Base-by-base conservation (phyloP, 169 alveolate species). In the Plasmodium vivax region DNA sequence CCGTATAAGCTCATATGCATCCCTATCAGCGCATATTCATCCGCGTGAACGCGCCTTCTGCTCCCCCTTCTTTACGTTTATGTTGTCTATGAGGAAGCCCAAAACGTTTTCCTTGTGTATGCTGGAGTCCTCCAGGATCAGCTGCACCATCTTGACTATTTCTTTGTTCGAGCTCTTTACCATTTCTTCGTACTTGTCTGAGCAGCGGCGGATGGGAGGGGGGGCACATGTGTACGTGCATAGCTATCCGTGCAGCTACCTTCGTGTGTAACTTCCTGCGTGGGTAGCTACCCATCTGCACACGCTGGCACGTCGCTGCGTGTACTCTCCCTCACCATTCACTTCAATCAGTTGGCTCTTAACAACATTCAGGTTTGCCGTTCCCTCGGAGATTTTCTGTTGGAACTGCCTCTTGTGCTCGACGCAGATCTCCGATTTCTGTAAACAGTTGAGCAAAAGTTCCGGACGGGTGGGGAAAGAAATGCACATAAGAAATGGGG, bases 271-370 rank as follows among this genome's bases (percentile, higher is more conserved):
- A 19, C 14, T 68, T 23, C 8, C 41, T 27, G 56, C 47, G 12
- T 9, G 3, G 2, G 51, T 23, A 85, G n/a, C 62, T 32, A 41
- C 43, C 56, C 7, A 68, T 79, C 19, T 6, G 16, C 74, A 51
- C 58, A 30, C 23, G 68, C 23, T n/a, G 79, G 27, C 51, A 51
- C 14, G 19, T 73, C 12, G 16, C 27, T 34, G 30, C 56, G 36
- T 19, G 45, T 45, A 16, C 30, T 6, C 38, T 32, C 34, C 27
- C 58, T 58, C 83, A 88, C 94, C 94, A 45, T 88, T 88, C 47
- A 88, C 94, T 88, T 88, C 94, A 79, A 88, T 80, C 73, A 88
- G 34, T 47, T 88, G 94, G n/a, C 94, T 79, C 80, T 88, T 88
- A 58, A 88, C 82, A 73, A 62, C 36, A 41, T 88, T 88, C 72